phyloP scores from a whole-genome alignment of 129 eudicot species.

The Artemisia argyi region DNA sequence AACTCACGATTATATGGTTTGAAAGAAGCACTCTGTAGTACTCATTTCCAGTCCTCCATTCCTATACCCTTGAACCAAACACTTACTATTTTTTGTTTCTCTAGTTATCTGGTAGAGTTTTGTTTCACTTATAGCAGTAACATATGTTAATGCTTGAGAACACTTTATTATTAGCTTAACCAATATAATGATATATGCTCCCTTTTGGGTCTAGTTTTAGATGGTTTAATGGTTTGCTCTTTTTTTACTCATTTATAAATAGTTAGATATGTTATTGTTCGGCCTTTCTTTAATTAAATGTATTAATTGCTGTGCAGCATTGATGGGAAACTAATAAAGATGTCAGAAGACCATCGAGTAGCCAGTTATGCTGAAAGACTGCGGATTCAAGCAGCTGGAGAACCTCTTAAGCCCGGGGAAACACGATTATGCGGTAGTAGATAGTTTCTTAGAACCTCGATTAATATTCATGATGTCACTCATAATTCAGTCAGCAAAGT shows the following conservation, averaged over 20 bases:
- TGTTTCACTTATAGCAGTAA: too few species aligned
- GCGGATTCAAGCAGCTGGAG: conserved; percentile 78
- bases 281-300: background rate
- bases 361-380: conserved; percentile 70
- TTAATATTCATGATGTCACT: background rate
- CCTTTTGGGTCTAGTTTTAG: too few species aligned
- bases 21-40: too few species aligned
- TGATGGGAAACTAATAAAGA: conserved; percentile 69
- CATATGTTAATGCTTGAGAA: background rate
- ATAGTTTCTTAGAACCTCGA: conserved; percentile 1
- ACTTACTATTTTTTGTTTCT: too few species aligned
- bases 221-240: too few species aligned
- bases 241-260: background rate
- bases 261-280: conserved; percentile 6
- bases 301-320: conserved; percentile 46
- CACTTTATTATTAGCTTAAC: background rate
- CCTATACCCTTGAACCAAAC: too few species aligned
- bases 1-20: too few species aligned
- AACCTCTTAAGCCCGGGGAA: conserved; percentile 87
- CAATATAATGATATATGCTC: too few species aligned
- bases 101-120: too few species aligned
- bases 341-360: conserved; percentile 92
- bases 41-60: too few species aligned
- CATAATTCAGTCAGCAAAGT: conserved; percentile 11
- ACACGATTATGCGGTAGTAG: conserved; percentile 75